Percentiles rank a stretch among this genome's conserved stretches.
phyloP scores from a whole-genome alignment of 805 yeast species.

The Dipodascus albidus region DNA sequence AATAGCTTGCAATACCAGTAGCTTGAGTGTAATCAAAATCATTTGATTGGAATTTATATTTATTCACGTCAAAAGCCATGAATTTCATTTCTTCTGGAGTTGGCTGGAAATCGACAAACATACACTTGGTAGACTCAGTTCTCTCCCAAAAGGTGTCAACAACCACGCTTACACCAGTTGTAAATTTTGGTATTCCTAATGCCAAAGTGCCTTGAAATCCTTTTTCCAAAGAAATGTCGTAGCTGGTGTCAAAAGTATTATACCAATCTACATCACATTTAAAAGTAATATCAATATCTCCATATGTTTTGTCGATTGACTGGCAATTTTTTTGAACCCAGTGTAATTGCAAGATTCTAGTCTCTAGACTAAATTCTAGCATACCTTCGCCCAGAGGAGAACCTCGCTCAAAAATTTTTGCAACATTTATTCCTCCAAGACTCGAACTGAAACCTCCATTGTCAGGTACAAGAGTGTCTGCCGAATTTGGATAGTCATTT shows the following conservation, averaged over 20 bases:
- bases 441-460: neutral
- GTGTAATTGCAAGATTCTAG: neutral
- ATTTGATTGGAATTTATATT: neutral
- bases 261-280: neutral
- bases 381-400: neutral
- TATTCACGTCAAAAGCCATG: neutral
- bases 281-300: neutral
- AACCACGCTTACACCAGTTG: neutral
- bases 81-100: neutral
- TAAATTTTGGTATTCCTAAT: neutral
- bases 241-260: neutral
- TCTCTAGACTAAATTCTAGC: neutral
- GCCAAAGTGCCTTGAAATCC: neutral
- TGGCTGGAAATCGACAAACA: neutral
- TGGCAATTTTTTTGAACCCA: neutral
- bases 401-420: neutral
- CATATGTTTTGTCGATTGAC: neutral
- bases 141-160: neutral
- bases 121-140: neutral
- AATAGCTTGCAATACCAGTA: neutral
- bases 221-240: neutral
- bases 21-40: neutral
- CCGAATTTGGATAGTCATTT: neutral
- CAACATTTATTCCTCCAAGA: neutral
- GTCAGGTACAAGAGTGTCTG: neutral